Conservation (phyloP, 2,329 filamentous ascomycete species). For the Trichoderma sp. region DNA sequence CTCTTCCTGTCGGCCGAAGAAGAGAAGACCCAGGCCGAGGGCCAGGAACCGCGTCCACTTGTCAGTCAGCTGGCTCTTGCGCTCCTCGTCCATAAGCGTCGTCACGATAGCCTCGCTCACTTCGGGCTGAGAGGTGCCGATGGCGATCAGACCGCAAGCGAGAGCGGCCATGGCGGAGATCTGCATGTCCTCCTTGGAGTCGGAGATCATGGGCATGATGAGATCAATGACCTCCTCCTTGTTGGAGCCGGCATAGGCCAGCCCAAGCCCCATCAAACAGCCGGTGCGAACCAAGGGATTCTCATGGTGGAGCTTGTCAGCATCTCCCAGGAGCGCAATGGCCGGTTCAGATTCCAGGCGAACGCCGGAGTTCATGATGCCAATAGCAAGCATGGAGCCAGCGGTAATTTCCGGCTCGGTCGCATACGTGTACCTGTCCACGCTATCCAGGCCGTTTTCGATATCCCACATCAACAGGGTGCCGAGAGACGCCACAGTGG, state of each 20-base stretch:
- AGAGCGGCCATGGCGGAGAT: slow-evolving; percentile 94
- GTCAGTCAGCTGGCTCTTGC: slow-evolving; percentile 86
- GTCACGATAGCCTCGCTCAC: slow-evolving; percentile 91
- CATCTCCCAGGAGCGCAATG: slow-evolving; percentile 79
- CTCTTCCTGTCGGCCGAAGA: slow-evolving; percentile 96
- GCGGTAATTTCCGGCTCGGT: slow-evolving; percentile 81
- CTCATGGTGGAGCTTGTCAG: slow-evolving; percentile 76
- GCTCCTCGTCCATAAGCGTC: slow-evolving; percentile 90
- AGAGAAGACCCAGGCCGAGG: slow-evolving; percentile 87
- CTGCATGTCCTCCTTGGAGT: slow-evolving; percentile 87
- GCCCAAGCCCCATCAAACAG: slow-evolving; percentile 92
- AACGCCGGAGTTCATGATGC: slow-evolving; percentile 94
- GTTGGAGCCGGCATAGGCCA: slow-evolving; percentile 93
- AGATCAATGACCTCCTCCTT: slow-evolving; percentile 85
- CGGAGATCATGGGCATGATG: slow-evolving; percentile 82
- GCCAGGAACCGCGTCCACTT: slow-evolving; percentile 99
- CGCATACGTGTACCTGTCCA: slow-evolving; percentile 90
- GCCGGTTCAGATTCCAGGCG: slow-evolving; percentile 87
- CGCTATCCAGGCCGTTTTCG: slow-evolving; percentile 86
- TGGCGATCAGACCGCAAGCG: slow-evolving; percentile 85
- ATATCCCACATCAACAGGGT: slow-evolving; percentile 93
- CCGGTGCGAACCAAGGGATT: slow-evolving; percentile 77
- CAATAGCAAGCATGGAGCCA: slow-evolving; percentile 87
- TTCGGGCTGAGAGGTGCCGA: slow-evolving; percentile 88
- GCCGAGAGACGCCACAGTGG: slow-evolving; percentile 89